Conservation (phyloP, 2,329 filamentous ascomycete species). For the Volutella citrinella region DNA sequence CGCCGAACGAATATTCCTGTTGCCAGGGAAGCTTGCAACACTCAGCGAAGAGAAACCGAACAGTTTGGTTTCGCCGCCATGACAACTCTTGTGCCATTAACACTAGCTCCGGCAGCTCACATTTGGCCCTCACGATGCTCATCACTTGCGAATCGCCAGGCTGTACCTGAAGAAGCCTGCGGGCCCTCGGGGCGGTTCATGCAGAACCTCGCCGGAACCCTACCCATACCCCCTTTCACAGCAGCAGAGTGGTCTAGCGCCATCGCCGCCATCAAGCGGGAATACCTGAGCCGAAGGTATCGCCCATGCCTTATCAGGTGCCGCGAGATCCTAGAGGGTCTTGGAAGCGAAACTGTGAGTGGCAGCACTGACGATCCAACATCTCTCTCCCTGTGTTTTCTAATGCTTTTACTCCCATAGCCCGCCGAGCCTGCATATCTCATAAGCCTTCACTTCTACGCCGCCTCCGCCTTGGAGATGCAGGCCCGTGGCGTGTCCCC, state of each 20-base stretch:
- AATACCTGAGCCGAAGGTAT: constrained; percentile 49
- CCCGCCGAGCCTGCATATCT: constrained; percentile 52
- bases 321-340: constrained; percentile 48
- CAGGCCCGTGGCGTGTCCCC: constrained; percentile 48
- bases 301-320: constrained; percentile 52
- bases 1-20: too few species aligned
- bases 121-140: constrained; percentile 13
- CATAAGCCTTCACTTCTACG: constrained; percentile 60
- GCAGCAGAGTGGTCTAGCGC: constrained; percentile 49
- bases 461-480: constrained; percentile 57
- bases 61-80: too few species aligned
- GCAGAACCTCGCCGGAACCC: constrained; percentile 14
- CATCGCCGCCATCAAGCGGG: constrained; percentile 52
- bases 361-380: not conserved
- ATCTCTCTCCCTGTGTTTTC: not conserved
- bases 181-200: constrained; percentile 13
- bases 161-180: too few species aligned
- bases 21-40: too few species aligned
- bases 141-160: too few species aligned
- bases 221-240: constrained; percentile 40
- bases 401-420: too few species aligned
- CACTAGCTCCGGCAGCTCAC: too few species aligned
- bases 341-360: constrained; percentile 44
- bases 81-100: too few species aligned
- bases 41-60: too few species aligned